A percentile compares a stretch with the other conserved stretches of the same genome.
phyloP scores from a whole-genome alignment of 768 basidiomycete genomes.

The Lactarius sanguifluus region DNA sequence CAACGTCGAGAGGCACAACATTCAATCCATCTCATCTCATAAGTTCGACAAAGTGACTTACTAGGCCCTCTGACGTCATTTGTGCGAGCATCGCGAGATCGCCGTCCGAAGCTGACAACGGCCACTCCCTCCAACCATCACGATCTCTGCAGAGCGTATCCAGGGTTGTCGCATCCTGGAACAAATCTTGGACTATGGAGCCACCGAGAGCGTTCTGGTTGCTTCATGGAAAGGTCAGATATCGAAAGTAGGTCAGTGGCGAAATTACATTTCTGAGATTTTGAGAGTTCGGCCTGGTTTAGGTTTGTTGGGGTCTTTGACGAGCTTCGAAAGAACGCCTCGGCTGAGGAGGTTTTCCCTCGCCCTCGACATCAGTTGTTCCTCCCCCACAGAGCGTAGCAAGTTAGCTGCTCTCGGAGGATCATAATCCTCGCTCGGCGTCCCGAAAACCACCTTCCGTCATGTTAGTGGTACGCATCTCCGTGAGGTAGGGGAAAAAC shows the following conservation, averaged over 20 bases:
- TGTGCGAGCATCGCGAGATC: slow-evolving; percentile 75
- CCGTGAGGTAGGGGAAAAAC: background rate
- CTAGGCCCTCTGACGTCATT: slow-evolving; percentile 81
- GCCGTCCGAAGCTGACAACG: slow-evolving; percentile 74
- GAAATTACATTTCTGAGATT: slow-evolving; percentile 65
- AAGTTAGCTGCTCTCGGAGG: slow-evolving; percentile 55
- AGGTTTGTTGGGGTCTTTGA: slow-evolving; percentile 59
- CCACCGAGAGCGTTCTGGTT: slow-evolving; percentile 71
- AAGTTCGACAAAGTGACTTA: slow-evolving; percentile 33
- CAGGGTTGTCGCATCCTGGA: slow-evolving; percentile 66
- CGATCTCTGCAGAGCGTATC: slow-evolving; percentile 54
- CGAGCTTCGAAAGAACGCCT: slow-evolving; percentile 63
- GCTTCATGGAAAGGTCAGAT: slow-evolving; percentile 38
- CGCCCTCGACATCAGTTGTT: slow-evolving; percentile 54
- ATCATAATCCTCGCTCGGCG: slow-evolving; percentile 68
- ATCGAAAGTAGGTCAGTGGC: background rate
- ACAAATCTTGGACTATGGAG: slow-evolving; percentile 58
- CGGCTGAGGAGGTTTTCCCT: slow-evolving; percentile 60
- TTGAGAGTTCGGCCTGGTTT: slow-evolving; percentile 74
- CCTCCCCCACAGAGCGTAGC: slow-evolving; percentile 57
- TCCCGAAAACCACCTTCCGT: slow-evolving; percentile 72
- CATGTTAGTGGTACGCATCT: slow-evolving; percentile 5
- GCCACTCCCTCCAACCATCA: slow-evolving; percentile 73
- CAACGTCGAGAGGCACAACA: background rate
- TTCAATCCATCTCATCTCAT: slow-evolving; percentile 9